These are phyloP conservation scores for Rhizopogon sp. DNA, from an alignment of 768 basidiomycete genomes.

Conservation along the genomic window DNA sequence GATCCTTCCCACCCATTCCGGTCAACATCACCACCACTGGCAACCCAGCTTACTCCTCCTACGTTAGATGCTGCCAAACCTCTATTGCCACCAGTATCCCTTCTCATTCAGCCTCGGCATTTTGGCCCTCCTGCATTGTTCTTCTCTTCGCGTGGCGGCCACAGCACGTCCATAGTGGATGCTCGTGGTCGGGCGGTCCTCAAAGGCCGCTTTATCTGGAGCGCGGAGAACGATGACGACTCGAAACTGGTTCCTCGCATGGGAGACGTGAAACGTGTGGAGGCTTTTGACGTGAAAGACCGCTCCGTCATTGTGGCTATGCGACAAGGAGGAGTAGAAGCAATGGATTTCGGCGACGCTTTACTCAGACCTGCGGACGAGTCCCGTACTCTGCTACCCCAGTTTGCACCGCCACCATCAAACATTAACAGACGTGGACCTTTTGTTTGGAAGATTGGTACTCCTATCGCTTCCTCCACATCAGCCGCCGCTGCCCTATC, in stretches of 20 bases:
- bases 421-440: constrained; percentile 65
- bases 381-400: constrained; percentile 67
- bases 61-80: constrained; percentile 43
- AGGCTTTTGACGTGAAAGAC: constrained; percentile 75
- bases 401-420: constrained; percentile 58
- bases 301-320: constrained; percentile 79
- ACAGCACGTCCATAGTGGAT: constrained; percentile 85
- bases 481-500: constrained; percentile 35
- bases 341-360: constrained; percentile 74
- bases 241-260: constrained; percentile 39
- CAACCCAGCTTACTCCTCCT: constrained; percentile 19
- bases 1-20: constrained; percentile 81
- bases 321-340: constrained; percentile 83
- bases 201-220: constrained; percentile 79
- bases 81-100: constrained; percentile 66
- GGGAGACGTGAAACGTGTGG: constrained; percentile 80
- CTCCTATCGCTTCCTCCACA: constrained; percentile 47
- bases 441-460: constrained; percentile 82
- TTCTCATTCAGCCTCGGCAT: constrained; percentile 72
- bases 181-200: constrained; percentile 81
- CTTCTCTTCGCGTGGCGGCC: constrained; percentile 85
- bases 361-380: constrained; percentile 75
- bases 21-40: constrained; percentile 37
- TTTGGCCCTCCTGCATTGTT: constrained; percentile 87
- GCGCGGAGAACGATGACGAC: constrained; percentile 50